Conservation (phyloP, 177 flowering plant genomes). For the Viscum album region DNA sequence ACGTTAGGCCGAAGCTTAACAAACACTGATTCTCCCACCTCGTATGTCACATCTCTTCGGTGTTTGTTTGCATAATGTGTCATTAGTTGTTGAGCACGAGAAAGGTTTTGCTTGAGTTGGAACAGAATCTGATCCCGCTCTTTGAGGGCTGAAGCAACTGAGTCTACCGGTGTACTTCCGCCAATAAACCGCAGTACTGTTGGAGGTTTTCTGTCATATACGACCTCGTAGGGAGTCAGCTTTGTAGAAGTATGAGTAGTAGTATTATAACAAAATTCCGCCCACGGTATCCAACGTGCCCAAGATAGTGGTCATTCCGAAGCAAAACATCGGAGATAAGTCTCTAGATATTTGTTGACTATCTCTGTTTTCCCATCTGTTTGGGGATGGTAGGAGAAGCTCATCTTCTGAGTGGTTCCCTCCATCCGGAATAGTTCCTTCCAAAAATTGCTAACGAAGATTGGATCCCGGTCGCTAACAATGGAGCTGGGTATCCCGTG, state of each 20-base stretch:
- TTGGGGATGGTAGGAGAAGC: neutral
- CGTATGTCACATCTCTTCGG: too few species aligned
- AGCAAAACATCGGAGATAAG: neutral
- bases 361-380: neutral
- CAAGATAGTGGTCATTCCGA: neutral
- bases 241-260: neutral
- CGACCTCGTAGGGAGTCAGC: neutral
- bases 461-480: neutral
- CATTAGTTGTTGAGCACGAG: neutral
- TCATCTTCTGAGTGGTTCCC: neutral
- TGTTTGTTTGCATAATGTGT: too few species aligned
- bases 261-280: neutral
- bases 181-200: too few species aligned
- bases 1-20: too few species aligned
- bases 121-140: too few species aligned
- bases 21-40: too few species aligned
- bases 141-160: too few species aligned
- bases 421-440: neutral
- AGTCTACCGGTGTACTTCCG: neutral
- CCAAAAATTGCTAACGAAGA: neutral
- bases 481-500: neutral
- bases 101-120: too few species aligned
- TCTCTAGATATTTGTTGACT: neutral
- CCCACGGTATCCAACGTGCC: neutral
- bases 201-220: neutral